Base-by-base conservation (phyloP, 768 basidiomycete genomes). In the Kwoniella mangroviensis region DNA sequence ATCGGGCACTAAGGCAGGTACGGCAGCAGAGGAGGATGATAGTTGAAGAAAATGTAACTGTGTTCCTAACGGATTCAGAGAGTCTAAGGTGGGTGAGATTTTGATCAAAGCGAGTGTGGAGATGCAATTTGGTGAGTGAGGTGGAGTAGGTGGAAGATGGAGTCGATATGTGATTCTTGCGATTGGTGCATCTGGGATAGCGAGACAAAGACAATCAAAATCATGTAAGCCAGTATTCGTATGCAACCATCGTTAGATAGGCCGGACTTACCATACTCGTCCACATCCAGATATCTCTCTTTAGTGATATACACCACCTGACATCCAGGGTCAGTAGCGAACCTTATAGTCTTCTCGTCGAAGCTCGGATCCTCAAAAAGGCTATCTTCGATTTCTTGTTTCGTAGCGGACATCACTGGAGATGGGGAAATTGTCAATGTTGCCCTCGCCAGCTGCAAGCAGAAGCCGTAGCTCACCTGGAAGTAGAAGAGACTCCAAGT, bases 31-130 rank as follows among this genome's bases (percentile, higher is more conserved):
- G 0, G 79, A 69, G 1, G 83, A 81, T 7, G 85, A 98, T 17
- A 98, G 87, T 77, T 95, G 98, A 56, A 98, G 86, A 67, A 98
- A 90, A 74, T 97, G 94, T 12, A 98, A 86, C 81, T 99, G 96
- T 1, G 87, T 85, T 2, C 93, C 89, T 4, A 98, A 87, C 1
- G 95, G 91, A 7, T 86, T 85, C n/a, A 88, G 80, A 4, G 92
- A 87, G 84, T 97, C 94, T 53, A 99, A 87, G 3, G 88, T 89
- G 1, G 90, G 88, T 21, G 89, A 88, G 64, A 94, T 92, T 84
- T 98, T 98, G 86, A 99, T 98, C 81, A 99, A 87, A 26, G 95
- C 94, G 57, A 99, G 88, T 0, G 94, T 95, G 21, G 91, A 92
- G 64, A 89, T 86, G 84, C 92, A 89, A 52, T 89, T 88, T 7